Percentiles rank a stretch among this genome's conserved stretches.
Evolutionary conservation across 495 filamentous ascomycete species (phyloP).

Genomic region (Neurospora sp.): DNA sequence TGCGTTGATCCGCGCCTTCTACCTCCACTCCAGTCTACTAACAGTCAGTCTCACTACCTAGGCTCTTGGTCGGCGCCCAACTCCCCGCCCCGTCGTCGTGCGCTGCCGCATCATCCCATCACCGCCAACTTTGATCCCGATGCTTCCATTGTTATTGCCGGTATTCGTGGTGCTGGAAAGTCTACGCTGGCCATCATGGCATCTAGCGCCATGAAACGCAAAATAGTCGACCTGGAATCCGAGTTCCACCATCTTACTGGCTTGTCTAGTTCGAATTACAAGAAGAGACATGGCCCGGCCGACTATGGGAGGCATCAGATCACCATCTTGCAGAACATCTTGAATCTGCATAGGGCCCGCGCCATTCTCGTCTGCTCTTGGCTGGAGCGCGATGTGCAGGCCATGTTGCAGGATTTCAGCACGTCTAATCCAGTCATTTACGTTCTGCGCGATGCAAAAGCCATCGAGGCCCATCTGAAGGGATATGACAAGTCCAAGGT

Average conservation of each 20-base stretch:
- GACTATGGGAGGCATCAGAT: constrained; percentile 48
- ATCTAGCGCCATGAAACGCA: constrained; percentile 50
- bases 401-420: constrained; percentile 42
- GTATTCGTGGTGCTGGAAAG: constrained; percentile 60
- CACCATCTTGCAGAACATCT: constrained; percentile 46
- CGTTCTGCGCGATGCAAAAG: constrained; percentile 50
- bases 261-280: constrained; percentile 46
- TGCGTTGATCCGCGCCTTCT: neutral
- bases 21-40: neutral
- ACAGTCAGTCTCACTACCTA: neutral
- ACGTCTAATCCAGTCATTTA: constrained; percentile 57
- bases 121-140: constrained; percentile 36
- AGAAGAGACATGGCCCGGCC: constrained; percentile 43
- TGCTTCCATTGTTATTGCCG: constrained; percentile 59
- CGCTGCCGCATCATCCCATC: neutral
- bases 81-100: constrained; percentile 3
- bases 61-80: constrained; percentile 5
- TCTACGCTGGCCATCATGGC: constrained; percentile 60
- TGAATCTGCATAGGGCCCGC: constrained; percentile 46
- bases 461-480: constrained; percentile 49
- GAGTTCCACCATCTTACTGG: constrained; percentile 52
- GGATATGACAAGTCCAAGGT: constrained; percentile 40
- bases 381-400: constrained; percentile 45
- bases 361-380: constrained; percentile 57
- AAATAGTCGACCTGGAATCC: constrained; percentile 53